These are phyloP conservation scores for Puccinia novopanici DNA, from an alignment of 1,284 basidiomycete species.

Conservation along the genomic window DNA sequence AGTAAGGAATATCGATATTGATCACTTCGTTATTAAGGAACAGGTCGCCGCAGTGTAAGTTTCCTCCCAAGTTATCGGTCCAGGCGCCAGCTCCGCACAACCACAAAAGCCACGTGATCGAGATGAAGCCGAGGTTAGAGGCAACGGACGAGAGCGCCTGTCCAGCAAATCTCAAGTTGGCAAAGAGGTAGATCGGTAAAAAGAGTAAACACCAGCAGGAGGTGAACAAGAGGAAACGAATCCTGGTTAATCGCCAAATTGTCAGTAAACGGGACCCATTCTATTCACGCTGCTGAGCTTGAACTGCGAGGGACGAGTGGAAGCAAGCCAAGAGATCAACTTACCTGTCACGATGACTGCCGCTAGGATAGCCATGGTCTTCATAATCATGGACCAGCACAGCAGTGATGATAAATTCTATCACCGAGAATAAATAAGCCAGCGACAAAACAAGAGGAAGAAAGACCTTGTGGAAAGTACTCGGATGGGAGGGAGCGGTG, in stretches of 20 bases:
- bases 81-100: constrained; percentile 31
- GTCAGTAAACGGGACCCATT: no score
- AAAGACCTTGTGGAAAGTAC: constrained; percentile 6
- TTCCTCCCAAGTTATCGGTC: constrained; percentile 29
- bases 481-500: constrained; percentile 10
- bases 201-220: constrained; percentile 45
- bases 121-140: constrained; percentile 37
- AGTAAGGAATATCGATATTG: constrained; percentile 33
- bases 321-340: background rate
- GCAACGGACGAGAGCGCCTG: constrained; percentile 16
- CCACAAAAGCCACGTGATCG: constrained; percentile 46
- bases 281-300: background rate
- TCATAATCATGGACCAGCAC: constrained; percentile 43
- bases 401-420: constrained; percentile 49
- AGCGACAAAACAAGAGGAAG: background rate
- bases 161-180: background rate
- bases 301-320: background rate
- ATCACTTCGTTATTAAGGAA: constrained; percentile 24
- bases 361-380: constrained; percentile 24
- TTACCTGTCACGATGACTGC: constrained; percentile 43
- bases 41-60: constrained; percentile 40
- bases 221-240: constrained; percentile 41
- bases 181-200: constrained; percentile 32
- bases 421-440: constrained; percentile 20
- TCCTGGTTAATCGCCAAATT: constrained; percentile 8